These are phyloP conservation scores for Suhomyces bolitotheri DNA, from an alignment of 1,139 yeast genomes.

Conservation along the genomic window DNA sequence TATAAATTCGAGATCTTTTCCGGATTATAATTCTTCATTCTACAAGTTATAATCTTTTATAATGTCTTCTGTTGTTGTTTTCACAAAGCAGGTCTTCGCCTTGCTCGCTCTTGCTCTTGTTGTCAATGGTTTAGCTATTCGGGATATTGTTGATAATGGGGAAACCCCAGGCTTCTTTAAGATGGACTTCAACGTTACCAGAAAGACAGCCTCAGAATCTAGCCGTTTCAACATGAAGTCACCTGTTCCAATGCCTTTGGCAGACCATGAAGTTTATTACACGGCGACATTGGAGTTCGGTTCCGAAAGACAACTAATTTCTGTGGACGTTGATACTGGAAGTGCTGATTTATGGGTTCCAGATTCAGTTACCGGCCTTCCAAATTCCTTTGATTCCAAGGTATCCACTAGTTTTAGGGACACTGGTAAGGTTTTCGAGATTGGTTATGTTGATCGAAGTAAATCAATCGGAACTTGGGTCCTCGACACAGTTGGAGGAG, in stretches of 20 bases:
- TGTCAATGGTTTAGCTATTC: too few relatives aligned
- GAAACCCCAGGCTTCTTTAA: constrained; percentile 16
- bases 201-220: not conserved
- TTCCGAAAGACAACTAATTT: constrained; percentile 12
- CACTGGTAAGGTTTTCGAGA: constrained; percentile 12
- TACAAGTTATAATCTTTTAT: too few relatives aligned
- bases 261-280: constrained; percentile 9
- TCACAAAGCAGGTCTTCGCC: too few relatives aligned
- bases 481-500: constrained; percentile 16
- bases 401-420: constrained; percentile 10
- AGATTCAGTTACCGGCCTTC: constrained; percentile 1
- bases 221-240: constrained; percentile 3
- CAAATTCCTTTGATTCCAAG: constrained; percentile 10
- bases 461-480: constrained; percentile 20
- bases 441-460: constrained; percentile 20
- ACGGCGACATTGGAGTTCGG: constrained; percentile 13
- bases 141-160: too few relatives aligned
- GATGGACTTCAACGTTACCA: constrained; percentile 15
- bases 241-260: constrained; percentile 5
- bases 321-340: constrained; percentile 23
- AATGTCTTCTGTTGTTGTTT: too few relatives aligned
- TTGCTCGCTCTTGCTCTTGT: too few relatives aligned
- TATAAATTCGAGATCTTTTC: too few relatives aligned
- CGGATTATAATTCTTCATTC: too few relatives aligned
- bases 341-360: constrained; percentile 23